Base-by-base conservation (phyloP, 2,329 filamentous ascomycete species). In the Trichoderma semiorbis region DNA sequence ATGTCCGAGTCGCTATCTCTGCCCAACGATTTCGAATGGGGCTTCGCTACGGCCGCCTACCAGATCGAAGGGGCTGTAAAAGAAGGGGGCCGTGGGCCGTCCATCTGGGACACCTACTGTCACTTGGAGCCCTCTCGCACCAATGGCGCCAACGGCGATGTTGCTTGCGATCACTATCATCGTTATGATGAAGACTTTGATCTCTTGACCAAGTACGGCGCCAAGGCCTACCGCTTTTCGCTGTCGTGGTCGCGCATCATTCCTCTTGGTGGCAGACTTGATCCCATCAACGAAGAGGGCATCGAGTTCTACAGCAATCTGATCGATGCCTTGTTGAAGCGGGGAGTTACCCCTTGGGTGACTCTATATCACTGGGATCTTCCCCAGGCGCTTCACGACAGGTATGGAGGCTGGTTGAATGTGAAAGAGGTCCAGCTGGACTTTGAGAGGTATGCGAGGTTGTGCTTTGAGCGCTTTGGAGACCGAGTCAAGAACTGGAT, bases 181-280 rank as follows among this genome's bases (percentile, higher is more conserved):
- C 77, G 79, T 0, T 80, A 78, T 3, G 79, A 81, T 12, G 83
- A 88, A 66, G 90, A 92, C 75, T 86, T 91, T 72, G 87, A 84
- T 5, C 81, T 92, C 8, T 78, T 92, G 73, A 88, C 87, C 75
- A 79, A 83, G 61, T 86, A 87, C 60, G 87, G 88, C 60, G 87
- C 88, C 8, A 84, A 86, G 74, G 86, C 86, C 5, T 92, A 91
- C 77, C 86, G 89, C 24, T 91, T 92, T 78, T 91, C 89, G 5
- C 81, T 92, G 43, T 88, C 89, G 10, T 92, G 90, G 90, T 87
- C 89, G 7, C 88, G 90, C 55, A 85, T 92, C 69, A 90, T 92
- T 69, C 90, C 90, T 1, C 83, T 90, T 0, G 89, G 90, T 12
- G 89, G 89, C 12, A 84, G 89, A 50, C 82, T 89, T 60, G 89